Evolutionary conservation across 148 eudicot genomes (phyloP).

Genomic region (Chenopodium berlandieri): DNA sequence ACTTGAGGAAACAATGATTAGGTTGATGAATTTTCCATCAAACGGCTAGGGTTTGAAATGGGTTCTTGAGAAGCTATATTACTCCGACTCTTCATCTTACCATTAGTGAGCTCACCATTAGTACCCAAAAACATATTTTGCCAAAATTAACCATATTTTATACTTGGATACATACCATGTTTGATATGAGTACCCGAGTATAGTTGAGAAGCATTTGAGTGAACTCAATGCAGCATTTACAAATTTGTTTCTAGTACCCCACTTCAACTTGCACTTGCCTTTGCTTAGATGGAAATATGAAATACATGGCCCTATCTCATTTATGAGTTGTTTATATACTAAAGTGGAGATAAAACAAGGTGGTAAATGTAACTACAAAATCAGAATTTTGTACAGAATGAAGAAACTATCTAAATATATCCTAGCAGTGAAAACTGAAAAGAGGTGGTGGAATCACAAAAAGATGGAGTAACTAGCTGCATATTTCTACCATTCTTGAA

Average conservation of each 20-base stretch:
- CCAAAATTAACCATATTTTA: background rate
- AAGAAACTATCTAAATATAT: conserved; percentile 19
- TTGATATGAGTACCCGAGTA: background rate
- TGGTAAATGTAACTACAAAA: conserved; percentile 24
- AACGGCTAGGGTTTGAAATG: conserved; percentile 7
- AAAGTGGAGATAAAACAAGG: conserved; percentile 20
- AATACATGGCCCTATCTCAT: conserved; percentile 27
- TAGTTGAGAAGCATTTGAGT: conserved; percentile 16
- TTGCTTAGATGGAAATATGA: conserved; percentile 17
- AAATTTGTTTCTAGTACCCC: conserved; percentile 17
- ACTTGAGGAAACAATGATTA: conserved; percentile 1
- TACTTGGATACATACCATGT: background rate
- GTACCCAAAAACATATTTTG: background rate
- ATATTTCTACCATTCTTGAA: conserved; percentile 28
- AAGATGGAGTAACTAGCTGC: conserved; percentile 16
- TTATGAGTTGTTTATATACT: conserved; percentile 27
- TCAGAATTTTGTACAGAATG: conserved; percentile 29
- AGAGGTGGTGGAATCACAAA: conserved; percentile 13
- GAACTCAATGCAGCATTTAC: conserved; percentile 7
- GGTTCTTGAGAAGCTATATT: background rate
- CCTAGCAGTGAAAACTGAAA: conserved; percentile 2
- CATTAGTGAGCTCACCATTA: background rate
- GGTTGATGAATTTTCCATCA: background rate
- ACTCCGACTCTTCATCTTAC: background rate
- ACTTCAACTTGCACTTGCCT: conserved; percentile 29